Evolutionary conservation across 306 rosid species (phyloP).

Genomic region (Fragaria iinumae): DNA sequence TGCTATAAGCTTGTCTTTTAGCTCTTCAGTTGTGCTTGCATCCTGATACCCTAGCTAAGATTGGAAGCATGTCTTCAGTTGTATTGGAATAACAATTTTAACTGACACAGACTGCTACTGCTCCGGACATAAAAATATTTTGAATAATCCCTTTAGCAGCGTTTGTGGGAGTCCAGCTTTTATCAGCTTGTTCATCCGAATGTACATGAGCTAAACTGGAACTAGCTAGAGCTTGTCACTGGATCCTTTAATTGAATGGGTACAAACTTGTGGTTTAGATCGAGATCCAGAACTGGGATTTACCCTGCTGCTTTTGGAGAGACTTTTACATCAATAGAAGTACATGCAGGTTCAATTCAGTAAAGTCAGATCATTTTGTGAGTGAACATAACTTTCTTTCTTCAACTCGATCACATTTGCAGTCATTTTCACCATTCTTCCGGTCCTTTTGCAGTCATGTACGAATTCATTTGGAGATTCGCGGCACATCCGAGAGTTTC

Average conservation of each 20-base stretch:
- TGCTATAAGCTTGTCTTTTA: slow-evolving; percentile 23
- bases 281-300: slow-evolving; percentile 22
- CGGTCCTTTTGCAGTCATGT: too few relatives aligned
- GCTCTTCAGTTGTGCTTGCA: slow-evolving; percentile 23
- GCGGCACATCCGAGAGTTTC: too few relatives aligned
- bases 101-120: slow-evolving; percentile 5
- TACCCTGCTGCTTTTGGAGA: slow-evolving; percentile 38
- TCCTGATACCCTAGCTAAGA: not conserved
- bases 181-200: slow-evolving; percentile 36
- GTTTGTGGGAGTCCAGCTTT: slow-evolving; percentile 27
- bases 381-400: too few relatives aligned
- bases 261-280: too few relatives aligned
- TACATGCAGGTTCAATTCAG: too few relatives aligned
- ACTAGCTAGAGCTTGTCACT: too few relatives aligned
- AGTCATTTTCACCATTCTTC: too few relatives aligned
- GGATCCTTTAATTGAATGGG: too few relatives aligned
- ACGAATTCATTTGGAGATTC: too few relatives aligned
- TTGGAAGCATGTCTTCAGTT: slow-evolving; percentile 25
- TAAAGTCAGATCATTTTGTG: too few relatives aligned
- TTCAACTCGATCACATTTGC: too few relatives aligned
- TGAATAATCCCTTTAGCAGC: slow-evolving; percentile 23
- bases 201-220: slow-evolving; percentile 34
- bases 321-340: too few relatives aligned
- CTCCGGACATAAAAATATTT: slow-evolving; percentile 25
- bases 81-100: slow-evolving; percentile 27